Percentiles rank a stretch among this genome's conserved stretches.
Evolutionary conservation across 345 rosid genomes (phyloP).

Genomic region (Cochlearia excelsa): DNA sequence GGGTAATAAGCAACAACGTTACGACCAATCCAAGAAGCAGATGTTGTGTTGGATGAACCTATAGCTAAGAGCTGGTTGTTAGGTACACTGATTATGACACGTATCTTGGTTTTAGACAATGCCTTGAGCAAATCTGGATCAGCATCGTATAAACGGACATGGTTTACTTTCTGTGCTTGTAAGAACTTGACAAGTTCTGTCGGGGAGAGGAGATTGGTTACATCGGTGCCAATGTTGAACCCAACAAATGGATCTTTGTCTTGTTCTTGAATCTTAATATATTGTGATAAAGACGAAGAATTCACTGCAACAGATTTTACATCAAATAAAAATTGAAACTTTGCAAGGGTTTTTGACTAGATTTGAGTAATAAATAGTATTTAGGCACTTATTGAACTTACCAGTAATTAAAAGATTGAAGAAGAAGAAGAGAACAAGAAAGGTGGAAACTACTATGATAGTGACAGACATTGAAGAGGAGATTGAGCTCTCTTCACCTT

Average conservation of each 20-base stretch:
- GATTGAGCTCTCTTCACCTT: conserved; percentile 39
- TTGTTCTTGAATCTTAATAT: conserved; percentile 33
- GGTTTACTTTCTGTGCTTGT: conserved; percentile 67
- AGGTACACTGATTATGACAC: conserved; percentile 81
- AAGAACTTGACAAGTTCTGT: conserved; percentile 58
- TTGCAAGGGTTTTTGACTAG: conserved; percentile 14
- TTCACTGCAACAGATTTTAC: conserved; percentile 25
- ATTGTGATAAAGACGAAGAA: conserved; percentile 31
- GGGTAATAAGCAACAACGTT: conserved; percentile 86
- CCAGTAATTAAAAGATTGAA: conserved; percentile 22
- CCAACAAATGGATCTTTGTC: conserved; percentile 79
- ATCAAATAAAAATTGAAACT: neutral
- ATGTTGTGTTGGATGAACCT: conserved; percentile 82
- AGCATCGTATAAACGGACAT: conserved; percentile 77
- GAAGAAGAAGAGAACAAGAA: conserved; percentile 31
- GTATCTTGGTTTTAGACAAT: conserved; percentile 80
- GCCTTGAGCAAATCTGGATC: conserved; percentile 74
- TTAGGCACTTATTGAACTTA: conserved; percentile 5
- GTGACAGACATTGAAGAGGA: conserved; percentile 64
- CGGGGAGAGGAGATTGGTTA: conserved; percentile 51
- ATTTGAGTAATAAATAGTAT: neutral
- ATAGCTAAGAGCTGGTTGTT: conserved; percentile 93
- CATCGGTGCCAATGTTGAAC: conserved; percentile 78
- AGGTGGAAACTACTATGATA: conserved; percentile 39
- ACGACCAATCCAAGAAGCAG: conserved; percentile 81